Evolutionary conservation across 2,329 filamentous ascomycete species (phyloP).

Genomic region (Botrytis porri): DNA sequence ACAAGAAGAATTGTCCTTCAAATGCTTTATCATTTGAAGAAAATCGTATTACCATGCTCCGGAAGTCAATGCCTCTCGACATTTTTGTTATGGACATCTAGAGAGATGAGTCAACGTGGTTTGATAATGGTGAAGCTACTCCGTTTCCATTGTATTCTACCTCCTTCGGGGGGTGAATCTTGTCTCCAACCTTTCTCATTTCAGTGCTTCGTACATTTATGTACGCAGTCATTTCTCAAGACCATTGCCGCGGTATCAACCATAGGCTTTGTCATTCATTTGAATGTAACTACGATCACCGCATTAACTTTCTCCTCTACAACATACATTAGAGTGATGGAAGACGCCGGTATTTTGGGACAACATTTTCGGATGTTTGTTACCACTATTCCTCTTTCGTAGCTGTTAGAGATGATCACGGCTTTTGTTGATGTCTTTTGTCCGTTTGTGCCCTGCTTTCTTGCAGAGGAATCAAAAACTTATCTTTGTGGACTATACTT

Average conservation of each 20-base stretch:
- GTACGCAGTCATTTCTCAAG: conserved; percentile 42
- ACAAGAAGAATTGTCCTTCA: conserved; percentile 30
- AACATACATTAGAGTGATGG: conserved; percentile 35
- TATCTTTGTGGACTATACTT: conserved; percentile 84
- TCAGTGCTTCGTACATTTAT: conserved; percentile 33
- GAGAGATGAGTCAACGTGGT: conserved; percentile 34
- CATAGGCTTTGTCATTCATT: conserved; percentile 45
- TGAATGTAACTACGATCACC: conserved; percentile 56
- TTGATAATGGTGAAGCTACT: conserved; percentile 43
- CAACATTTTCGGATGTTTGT: conserved; percentile 31
- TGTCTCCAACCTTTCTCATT: conserved; percentile 44
- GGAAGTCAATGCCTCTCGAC: conserved; percentile 26
- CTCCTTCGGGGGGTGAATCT: conserved; percentile 38
- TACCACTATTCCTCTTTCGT: conserved; percentile 28
- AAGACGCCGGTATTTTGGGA: conserved; percentile 37
- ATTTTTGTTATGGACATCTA: conserved; percentile 21
- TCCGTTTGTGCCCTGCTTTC: conserved; percentile 69
- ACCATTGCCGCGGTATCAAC: conserved; percentile 53
- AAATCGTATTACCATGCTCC: conserved; percentile 37
- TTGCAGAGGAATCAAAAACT: conserved; percentile 89
- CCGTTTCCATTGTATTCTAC: conserved; percentile 40
- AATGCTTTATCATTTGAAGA: conserved; percentile 25
- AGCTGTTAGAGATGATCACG: conserved; percentile 61
- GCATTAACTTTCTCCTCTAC: conserved; percentile 61
- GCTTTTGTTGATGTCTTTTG: conserved; percentile 97